Percentiles rank a stretch among this genome's conserved stretches.
phyloP scores from a whole-genome alignment of 495 filamentous ascomycete species.

The Podospora pseudoanserina region DNA sequence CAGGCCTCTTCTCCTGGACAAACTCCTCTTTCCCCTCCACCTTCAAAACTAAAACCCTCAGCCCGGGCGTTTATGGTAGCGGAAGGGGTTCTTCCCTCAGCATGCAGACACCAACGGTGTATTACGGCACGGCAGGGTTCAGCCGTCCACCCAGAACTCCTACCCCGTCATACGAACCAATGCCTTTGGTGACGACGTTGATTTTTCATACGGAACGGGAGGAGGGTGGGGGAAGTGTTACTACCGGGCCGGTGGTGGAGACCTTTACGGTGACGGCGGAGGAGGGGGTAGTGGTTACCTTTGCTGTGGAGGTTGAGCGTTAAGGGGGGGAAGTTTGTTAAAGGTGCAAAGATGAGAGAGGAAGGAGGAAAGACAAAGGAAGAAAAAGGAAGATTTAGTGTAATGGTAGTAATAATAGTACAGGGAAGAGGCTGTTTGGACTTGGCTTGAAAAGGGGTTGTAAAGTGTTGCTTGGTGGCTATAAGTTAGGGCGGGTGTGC shows the following conservation, averaged over 20 bases:
- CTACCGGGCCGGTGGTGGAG: neutral
- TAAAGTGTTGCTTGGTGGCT: no score
- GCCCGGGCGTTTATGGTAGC: no score
- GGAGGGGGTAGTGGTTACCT: neutral
- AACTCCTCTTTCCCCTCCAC: neutral
- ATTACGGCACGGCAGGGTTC: neutral
- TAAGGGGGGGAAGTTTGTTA: no score
- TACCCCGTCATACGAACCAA: neutral
- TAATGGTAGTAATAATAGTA: no score
- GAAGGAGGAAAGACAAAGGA: no score
- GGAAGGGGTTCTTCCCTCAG: no score
- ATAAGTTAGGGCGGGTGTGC: no score
- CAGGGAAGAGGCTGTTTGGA: no score
- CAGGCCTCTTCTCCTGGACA: neutral
- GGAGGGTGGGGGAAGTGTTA: neutral
- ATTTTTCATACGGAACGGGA: neutral
- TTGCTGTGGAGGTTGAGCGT: neutral
- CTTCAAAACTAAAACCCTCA: neutral
- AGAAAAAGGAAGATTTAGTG: no score
- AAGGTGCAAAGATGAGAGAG: no score
- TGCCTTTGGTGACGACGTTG: neutral
- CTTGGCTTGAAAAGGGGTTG: no score
- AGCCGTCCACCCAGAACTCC: neutral
- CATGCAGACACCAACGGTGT: no score
- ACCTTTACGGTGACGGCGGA: neutral